Percentiles rank a stretch among this genome's conserved stretches.
Evolutionary conservation across 2,329 filamentous ascomycete species (phyloP).

Genomic region (Trichoderma sp.): DNA sequence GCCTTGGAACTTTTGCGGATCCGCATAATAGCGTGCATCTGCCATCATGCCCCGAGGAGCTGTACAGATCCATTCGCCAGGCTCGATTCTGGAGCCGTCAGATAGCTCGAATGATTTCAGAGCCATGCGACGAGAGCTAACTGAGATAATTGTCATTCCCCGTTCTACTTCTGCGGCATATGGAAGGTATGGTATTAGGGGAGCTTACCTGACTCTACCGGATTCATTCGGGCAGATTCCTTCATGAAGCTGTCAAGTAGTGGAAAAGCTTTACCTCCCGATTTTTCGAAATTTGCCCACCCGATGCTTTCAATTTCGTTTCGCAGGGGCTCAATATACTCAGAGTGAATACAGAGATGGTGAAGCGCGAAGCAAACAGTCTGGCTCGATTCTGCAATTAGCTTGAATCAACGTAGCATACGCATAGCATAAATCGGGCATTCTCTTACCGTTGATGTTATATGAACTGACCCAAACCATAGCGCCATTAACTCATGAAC

Average conservation of each 20-base stretch:
- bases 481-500: slow-evolving; percentile 3
- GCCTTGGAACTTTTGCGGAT: neutral
- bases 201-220: neutral
- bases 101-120: neutral
- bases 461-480: slow-evolving; percentile 9
- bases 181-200: too few species aligned
- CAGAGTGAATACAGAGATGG: neutral
- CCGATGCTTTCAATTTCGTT: neutral
- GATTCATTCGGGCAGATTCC: slow-evolving; percentile 3
- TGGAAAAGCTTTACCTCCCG: neutral
- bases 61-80: slow-evolving; percentile 8
- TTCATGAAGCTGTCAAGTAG: slow-evolving; percentile 11
- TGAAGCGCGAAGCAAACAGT: slow-evolving; percentile 8
- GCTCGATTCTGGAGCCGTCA: neutral
- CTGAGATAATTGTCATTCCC: neutral
- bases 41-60: slow-evolving; percentile 2
- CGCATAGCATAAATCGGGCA: neutral
- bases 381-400: neutral
- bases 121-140: slow-evolving; percentile 14
- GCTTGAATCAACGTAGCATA: neutral
- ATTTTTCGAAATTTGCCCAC: neutral
- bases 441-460: slow-evolving; percentile 1
- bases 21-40: neutral
- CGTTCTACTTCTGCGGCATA: neutral
- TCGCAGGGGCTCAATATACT: neutral